Evolutionary conservation across 2,329 filamentous ascomycete genomes (phyloP), one percentile per base, ranked within the genome.

Genomic region (Pseudocercospora fijiensis): DNA sequence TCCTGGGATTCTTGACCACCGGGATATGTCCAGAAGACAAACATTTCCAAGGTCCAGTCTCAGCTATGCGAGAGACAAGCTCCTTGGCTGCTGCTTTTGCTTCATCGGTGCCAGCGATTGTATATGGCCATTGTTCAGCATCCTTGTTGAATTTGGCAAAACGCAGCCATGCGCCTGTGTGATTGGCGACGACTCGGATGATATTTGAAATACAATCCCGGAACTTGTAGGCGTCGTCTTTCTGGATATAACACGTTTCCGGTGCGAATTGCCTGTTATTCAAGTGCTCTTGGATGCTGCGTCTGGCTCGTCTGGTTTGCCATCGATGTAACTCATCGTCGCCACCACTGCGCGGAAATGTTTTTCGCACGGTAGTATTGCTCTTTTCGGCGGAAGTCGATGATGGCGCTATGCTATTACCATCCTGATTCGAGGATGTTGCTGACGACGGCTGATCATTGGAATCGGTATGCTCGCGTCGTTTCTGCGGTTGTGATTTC

Each of bases 401-500:
- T 41, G 37, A 18, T 41, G 5, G 16, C 18, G 4, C 8, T 41
- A 18, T 41, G 37, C 37, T 41, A 18, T 8, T 41, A 18, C 8
- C 10, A 7, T 41, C 37, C 9, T 18, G 37, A 2, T 41, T 18
- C 16, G 16, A 5, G 13, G 37, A 18, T 18, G 37, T 41, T n/a
- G 9, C 8, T 18, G 37, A n/a, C 37, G 16, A 41, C 4, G 47
- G n/a, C 3, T 24, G 41, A 30, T 16, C 11, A 33, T 60, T 37
- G 26, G 41, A 20, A 30, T 28, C 10, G 43, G 43, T 60, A 51
- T 51, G 27, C 43, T 30, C 41, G 20, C 43, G 57, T 30, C 43
- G 27, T 4, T 20, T 26, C 27, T 22, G 43, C 53, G 49, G 49
- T 45, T 66, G 64, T 26, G 65, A 22, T 33, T 62, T 58, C 10